Percentiles rank a stretch among this genome's conserved stretches.
phyloP scores from a whole-genome alignment of 345 rosid species.

The Linum tenue region DNA sequence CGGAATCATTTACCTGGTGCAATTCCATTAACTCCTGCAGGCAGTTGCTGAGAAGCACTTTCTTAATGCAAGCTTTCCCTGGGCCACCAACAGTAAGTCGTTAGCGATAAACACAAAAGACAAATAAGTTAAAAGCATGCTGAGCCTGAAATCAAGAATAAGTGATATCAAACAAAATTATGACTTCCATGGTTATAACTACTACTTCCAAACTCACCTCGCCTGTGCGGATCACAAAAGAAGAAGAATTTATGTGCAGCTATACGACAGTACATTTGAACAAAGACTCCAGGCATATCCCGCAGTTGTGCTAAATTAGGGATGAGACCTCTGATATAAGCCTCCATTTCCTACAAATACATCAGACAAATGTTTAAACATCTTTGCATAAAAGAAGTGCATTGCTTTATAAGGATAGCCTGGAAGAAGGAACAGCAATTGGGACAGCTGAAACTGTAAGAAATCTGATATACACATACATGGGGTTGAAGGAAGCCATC shows the following conservation, averaged over 20 bases:
- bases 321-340: constrained; percentile 83
- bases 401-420: neutral
- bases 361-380: constrained; percentile 15
- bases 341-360: constrained; percentile 78
- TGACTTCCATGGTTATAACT: too few species aligned
- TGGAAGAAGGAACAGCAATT: neutral
- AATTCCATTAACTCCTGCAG: constrained; percentile 99
- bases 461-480: constrained; percentile 30
- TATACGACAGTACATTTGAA: constrained; percentile 87
- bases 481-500: constrained; percentile 94
- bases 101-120: constrained; percentile 1
- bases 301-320: constrained; percentile 93
- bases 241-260: constrained; percentile 98
- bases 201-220: constrained; percentile 43
- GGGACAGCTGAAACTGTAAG: constrained; percentile 8
- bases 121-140: neutral
- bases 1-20: constrained; percentile 59
- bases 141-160: neutral
- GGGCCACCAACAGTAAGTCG: constrained; percentile 14
- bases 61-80: constrained; percentile 97
- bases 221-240: constrained; percentile 96
- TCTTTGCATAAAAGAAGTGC: neutral
- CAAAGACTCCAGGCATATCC: constrained; percentile 83
- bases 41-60: constrained; percentile 91
- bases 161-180: too few species aligned